These are phyloP conservation scores for Aegilops tauschii DNA, from an alignment of 176 grass and related monocot species.

Conservation along the genomic window DNA sequence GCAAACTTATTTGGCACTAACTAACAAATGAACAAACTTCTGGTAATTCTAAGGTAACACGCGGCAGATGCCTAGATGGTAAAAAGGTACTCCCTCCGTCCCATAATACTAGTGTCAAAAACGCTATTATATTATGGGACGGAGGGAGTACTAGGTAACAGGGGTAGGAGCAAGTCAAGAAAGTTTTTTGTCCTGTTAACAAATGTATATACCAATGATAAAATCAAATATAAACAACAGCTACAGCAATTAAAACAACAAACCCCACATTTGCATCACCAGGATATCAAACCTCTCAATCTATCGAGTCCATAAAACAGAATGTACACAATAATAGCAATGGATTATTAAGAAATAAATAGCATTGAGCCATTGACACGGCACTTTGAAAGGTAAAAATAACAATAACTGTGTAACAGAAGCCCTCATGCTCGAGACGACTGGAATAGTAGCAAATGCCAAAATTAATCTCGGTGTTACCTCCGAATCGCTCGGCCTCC, in stretches of 20 bases:
- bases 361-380: no score
- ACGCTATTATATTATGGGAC: no score
- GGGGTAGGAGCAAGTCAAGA: not conserved
- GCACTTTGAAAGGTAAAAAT: no score
- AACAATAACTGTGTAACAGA: not conserved
- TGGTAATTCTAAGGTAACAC: not conserved
- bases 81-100: not conserved
- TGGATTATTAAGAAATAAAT: no score
- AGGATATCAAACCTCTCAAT: not conserved
- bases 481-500: conserved; percentile 84
- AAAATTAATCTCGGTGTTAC: conserved; percentile 38
- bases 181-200: not conserved
- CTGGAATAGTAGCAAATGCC: not conserved
- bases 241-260: not conserved
- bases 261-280: not conserved
- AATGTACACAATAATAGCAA: not conserved
- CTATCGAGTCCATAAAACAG: not conserved
- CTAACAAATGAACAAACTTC: not conserved
- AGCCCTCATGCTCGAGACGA: not conserved
- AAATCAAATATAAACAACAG: not conserved
- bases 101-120: no score
- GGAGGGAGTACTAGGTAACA: not conserved
- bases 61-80: not conserved
- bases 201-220: not conserved
- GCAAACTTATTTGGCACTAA: not conserved